Evolutionary conservation across 2,329 filamentous ascomycete species (phyloP).

Genomic region (Trichoderma koningiopsis): DNA sequence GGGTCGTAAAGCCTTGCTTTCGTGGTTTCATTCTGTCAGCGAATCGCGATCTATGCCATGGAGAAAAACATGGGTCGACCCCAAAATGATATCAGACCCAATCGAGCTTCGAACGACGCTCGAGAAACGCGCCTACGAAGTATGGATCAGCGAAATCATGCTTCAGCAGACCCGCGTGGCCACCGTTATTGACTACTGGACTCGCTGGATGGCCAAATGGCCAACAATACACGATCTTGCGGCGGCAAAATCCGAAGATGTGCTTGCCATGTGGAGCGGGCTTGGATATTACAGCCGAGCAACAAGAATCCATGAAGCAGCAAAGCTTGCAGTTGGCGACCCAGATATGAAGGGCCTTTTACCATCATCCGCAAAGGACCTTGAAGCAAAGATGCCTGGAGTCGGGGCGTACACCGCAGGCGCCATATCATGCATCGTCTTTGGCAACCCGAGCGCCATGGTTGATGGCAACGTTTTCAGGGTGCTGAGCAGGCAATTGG

Average conservation of each 20-base stretch:
- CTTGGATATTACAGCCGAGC: constrained; percentile 68
- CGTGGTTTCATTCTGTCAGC: constrained; percentile 55
- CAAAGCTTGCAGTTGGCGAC: constrained; percentile 52
- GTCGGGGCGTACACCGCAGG: constrained; percentile 66
- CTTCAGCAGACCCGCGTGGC: constrained; percentile 66
- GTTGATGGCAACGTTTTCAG: constrained; percentile 66
- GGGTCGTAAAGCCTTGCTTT: constrained; percentile 45
- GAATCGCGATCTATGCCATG: constrained; percentile 57
- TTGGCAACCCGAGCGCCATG: constrained; percentile 60
- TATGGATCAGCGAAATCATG: constrained; percentile 70
- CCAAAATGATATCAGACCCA: constrained; percentile 34
- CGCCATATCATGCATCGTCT: constrained; percentile 64
- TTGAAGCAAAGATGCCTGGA: constrained; percentile 57
- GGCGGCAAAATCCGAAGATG: constrained; percentile 55
- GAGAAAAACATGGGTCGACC: constrained; percentile 60
- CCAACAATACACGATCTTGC: constrained; percentile 61
- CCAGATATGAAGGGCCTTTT: constrained; percentile 49
- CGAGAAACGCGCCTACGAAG: constrained; percentile 61
- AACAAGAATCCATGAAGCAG: constrained; percentile 60
- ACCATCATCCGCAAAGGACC: constrained; percentile 48
- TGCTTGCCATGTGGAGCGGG: constrained; percentile 61
- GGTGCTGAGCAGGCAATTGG: constrained; percentile 62
- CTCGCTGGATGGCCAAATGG: constrained; percentile 62
- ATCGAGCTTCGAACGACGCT: constrained; percentile 46
- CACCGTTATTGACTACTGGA: constrained; percentile 65